Base-by-base conservation (phyloP, 495 filamentous ascomycete species). In the Tuber magnatum region DNA sequence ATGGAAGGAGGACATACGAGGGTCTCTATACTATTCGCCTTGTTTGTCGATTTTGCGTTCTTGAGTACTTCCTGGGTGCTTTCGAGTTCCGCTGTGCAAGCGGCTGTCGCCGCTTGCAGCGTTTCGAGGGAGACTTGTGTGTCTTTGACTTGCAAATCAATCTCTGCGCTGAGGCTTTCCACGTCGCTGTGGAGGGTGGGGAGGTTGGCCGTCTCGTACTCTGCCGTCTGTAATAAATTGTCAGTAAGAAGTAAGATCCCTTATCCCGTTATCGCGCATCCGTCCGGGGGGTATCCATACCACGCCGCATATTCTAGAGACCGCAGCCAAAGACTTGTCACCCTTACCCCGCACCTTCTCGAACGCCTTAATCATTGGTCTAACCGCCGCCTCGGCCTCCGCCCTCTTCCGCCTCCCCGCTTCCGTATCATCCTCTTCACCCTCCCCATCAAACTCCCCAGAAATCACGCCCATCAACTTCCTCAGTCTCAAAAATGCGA, bases 331-430 rank as follows among this genome's bases (percentile, higher is more conserved):
- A 39, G 76, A 65, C 44, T 75, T 79, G 0, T 79, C 72, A 42
- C 76, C 73, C 70, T 71, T 78, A 61, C 41, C 35, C 18, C 72
- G 72, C 51, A 79, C 72, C 40, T 79, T 79, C 72, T 79, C 77
- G 41, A 79, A 79, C 70, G 76, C 71, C 61, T 77, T 72, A 38
- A 79, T 79, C 72, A 79, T 79, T 16, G 77, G 77, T 51, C 77
- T 78, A 68, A 79, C 65, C 7, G 75, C 76, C 9, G 72, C 40
- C 39, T 79, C 77, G 4, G 77, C 72, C 28, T 79, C 78, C 28
- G 76, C 71, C 41, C 48, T 78, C 5, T 44, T 51, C 41, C 73
- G 69, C 20, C 69, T 77, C n/a, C 73, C 77, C 56, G 14, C 56
- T 16, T 65, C 56, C 14, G 56, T 3, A 22, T 75, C 76, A 61